Conservation (phyloP, 164 flowering plant species). For the Umbellularia californica region DNA sequence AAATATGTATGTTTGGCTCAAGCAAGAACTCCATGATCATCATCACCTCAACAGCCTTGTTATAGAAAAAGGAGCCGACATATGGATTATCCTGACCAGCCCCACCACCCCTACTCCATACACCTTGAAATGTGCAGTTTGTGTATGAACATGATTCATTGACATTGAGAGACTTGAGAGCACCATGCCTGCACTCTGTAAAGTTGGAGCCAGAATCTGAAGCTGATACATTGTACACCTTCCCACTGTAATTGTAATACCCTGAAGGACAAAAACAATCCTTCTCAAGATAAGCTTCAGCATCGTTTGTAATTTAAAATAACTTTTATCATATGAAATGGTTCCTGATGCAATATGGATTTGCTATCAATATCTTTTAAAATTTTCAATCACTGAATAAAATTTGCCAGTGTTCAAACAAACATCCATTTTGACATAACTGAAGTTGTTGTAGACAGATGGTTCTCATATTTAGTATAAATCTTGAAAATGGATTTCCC, state of each 20-base stretch:
- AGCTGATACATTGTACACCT: conserved; percentile 41
- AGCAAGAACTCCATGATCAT: conserved; percentile 6
- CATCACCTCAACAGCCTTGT: conserved; percentile 94
- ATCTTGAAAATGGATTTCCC: too few species aligned
- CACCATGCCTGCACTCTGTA: conserved; percentile 48
- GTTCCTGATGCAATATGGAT: too few species aligned
- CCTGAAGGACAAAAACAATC: conserved; percentile 30
- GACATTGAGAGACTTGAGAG: conserved; percentile 65
- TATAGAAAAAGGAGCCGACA: conserved; percentile 96
- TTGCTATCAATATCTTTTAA: too few species aligned
- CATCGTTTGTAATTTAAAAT: not conserved
- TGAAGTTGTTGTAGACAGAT: too few species aligned
- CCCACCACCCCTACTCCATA: conserved; percentile 99
- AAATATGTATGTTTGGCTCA: not conserved
- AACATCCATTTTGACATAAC: too few species aligned
- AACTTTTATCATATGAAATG: too few species aligned
- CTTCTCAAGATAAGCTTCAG: not conserved
- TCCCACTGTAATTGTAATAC: conserved; percentile 69
- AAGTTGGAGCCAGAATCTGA: conserved; percentile 58
- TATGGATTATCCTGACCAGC: conserved; percentile 87
- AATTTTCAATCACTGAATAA: too few species aligned
- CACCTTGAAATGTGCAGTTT: conserved; percentile 96
- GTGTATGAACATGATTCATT: conserved; percentile 81
- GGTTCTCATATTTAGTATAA: too few species aligned
- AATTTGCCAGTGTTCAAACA: too few species aligned